Base-by-base conservation (phyloP, 1,284 basidiomycete species). In the Tausonia pullulans region DNA sequence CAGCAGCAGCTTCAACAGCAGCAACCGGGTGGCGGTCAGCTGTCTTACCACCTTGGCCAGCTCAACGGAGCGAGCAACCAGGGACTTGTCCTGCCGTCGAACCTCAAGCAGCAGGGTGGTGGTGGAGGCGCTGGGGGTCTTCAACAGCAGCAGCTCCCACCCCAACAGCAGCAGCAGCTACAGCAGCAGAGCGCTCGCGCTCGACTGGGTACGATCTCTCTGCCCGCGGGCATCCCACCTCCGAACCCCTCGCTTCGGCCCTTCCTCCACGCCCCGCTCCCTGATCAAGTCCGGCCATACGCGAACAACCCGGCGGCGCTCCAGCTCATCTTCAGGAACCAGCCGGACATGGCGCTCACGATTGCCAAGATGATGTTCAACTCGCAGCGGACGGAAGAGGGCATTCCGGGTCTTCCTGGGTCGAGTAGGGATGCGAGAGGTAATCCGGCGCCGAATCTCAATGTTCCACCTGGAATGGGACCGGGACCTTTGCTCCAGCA, bases 231-330 rank as follows among this genome's bases (percentile, higher is more conserved):
- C 45, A 44, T 61, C 11, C 63, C 63, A 10, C 51, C n/a, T 9
- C 16, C 54, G 1, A 60, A 64, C 50, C 59, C 63, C 5, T 39
- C n/a, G 5, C 59, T 64, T 8, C 52, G 58, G 3, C 27, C 48
- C 9, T 60, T 64, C 13, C 46, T 64, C 39, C 45, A 11, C 9
- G 44, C 56, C 5, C 27, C 14, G 14, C 59, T 64, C 4, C 63
- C 63, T 3, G 3, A 11, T 4, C 60, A 61, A 9, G 9, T 50
- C 10, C 58, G 45, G 1, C 46, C 58, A 3, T 61, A 49, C 45
- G 63, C 63, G 39, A 64, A 64, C 51, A 54, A 64, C 14, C 63
- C 63, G 40, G 45, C 45, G 3, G 63, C 55, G 9, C 58, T 64
- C 3, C 63, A 64, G 53, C 46, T 54, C 16, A 4, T 64, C 16